Conservation (phyloP, 176 grass and related monocot genomes). For the Saccharum spontaneum region DNA sequence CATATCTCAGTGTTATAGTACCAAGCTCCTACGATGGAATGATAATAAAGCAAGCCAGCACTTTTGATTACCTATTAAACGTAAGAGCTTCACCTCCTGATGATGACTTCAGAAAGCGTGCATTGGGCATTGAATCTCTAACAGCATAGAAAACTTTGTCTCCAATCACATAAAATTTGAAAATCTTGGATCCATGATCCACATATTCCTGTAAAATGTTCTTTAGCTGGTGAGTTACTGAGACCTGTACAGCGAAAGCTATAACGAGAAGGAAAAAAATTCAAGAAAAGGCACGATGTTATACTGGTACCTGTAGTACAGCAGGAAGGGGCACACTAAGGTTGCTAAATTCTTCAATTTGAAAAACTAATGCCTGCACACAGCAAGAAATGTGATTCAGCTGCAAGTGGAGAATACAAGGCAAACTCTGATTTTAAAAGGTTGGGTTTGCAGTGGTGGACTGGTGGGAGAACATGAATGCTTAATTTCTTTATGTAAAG, state of each 20-base stretch:
- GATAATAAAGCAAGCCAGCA: not conserved
- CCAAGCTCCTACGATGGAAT: not conserved
- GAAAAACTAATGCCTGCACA: conserved; percentile 81
- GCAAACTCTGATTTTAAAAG: not conserved
- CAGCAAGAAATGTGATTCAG: conserved; percentile 30
- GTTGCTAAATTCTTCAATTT: conserved; percentile 77
- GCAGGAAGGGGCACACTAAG: conserved; percentile 83
- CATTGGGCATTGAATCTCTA: conserved; percentile 93
- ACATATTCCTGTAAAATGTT: conserved; percentile 75
- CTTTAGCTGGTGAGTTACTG: not conserved
- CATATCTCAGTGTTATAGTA: not conserved
- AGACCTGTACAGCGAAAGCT: not conserved
- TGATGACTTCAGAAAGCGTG: conserved; percentile 58
- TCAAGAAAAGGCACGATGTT: conserved; percentile 25
- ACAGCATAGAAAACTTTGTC: conserved; percentile 81
- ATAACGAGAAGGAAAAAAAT: not conserved
- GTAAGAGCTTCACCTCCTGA: conserved; percentile 58
- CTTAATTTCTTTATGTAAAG: not conserved
- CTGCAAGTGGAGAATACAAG: conserved; percentile 17
- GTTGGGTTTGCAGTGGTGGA: not conserved
- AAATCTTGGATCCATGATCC: conserved; percentile 91
- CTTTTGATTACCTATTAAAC: conserved; percentile 72
- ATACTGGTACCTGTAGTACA: conserved; percentile 74
- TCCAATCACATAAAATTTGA: conserved; percentile 86
- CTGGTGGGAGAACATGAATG: not conserved